Evolutionary conservation across 306 rosid genomes (phyloP).

Genomic region (Quercus ilex): DNA sequence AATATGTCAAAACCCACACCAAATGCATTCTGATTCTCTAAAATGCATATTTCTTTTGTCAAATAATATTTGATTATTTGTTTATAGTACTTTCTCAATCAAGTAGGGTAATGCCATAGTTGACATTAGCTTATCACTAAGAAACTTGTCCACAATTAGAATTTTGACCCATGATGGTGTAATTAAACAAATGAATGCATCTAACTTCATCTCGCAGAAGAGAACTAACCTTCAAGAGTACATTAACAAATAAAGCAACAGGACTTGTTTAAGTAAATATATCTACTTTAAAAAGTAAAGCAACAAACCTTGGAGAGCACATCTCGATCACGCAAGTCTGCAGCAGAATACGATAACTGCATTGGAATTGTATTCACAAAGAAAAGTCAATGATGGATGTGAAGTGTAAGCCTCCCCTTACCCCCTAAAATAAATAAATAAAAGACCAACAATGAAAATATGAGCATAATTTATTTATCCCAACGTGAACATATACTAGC

Average conservation of each 20-base stretch:
- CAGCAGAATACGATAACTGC: slow-evolving; percentile 87
- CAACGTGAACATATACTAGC: background rate
- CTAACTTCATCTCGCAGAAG: background rate
- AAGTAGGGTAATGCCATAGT: background rate
- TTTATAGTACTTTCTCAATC: background rate
- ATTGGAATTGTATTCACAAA: background rate
- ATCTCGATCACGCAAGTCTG: slow-evolving; percentile 80
- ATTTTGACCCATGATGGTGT: background rate
- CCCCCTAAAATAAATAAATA: background rate
- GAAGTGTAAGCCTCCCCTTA: background rate
- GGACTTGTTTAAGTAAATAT: background rate
- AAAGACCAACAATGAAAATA: background rate
- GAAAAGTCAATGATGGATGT: background rate
- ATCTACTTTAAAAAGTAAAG: slow-evolving; percentile 17
- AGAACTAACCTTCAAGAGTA: background rate
- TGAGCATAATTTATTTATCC: background rate
- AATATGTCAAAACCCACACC: too few relatives aligned
- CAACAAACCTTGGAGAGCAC: slow-evolving; percentile 81
- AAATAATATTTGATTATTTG: background rate
- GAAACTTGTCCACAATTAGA: background rate
- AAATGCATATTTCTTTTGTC: background rate
- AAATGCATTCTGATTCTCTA: background rate
- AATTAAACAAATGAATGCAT: background rate
- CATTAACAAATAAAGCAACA: background rate
- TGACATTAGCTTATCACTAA: background rate